Evolutionary conservation across 768 basidiomycete genomes (phyloP), one percentile per base, ranked within the genome.

Genomic region (Tylopilus balloui): DNA sequence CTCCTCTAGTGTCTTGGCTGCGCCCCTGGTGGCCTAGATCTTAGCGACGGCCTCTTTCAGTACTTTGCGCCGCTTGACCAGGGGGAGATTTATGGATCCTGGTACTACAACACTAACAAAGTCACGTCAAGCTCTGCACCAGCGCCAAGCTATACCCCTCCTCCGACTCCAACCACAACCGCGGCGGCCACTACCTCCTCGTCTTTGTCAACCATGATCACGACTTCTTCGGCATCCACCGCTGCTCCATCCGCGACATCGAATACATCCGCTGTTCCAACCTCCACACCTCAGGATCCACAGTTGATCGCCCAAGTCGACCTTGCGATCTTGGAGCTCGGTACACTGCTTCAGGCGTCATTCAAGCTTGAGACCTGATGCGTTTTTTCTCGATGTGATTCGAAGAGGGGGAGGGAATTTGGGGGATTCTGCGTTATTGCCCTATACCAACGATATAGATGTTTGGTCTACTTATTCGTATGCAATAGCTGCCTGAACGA

Each of bases 1-100:
- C 39, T 13, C 17, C 10, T 7, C 3, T 25, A 76, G 76, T 78
- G 77, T 56, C 51, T 52, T 20, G 62, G 61, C 5, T 78, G 78
- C 63, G 45, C 59, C 0, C 41, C 31, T 3, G 71, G 69, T 31
- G 73, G 69, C 36, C 69, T 82, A 17, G 80, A 81, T 58, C 55
- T 79, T 17, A 74, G 73, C 7, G 54, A 61, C 1, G 70, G 69
- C 14, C 71, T 82, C n/a, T 80, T 79, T 56, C 4, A 60, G 3
- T 63, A 59, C 56, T 73, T 79, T 47, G 76, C 64, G 1, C 51
- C 64, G 19, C 40, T 62, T 12, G 43, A 37, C 14, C 45, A 54
- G 6, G 78, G 77, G 29, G 62, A 69, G 13, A 45, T 79, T 19
- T 48, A 62, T 21, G 73, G 74, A 2, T 52, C 56, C 3, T 81